phyloP scores from a whole-genome alignment of 345 rosid genomes.

The Boechera retrofracta region DNA sequence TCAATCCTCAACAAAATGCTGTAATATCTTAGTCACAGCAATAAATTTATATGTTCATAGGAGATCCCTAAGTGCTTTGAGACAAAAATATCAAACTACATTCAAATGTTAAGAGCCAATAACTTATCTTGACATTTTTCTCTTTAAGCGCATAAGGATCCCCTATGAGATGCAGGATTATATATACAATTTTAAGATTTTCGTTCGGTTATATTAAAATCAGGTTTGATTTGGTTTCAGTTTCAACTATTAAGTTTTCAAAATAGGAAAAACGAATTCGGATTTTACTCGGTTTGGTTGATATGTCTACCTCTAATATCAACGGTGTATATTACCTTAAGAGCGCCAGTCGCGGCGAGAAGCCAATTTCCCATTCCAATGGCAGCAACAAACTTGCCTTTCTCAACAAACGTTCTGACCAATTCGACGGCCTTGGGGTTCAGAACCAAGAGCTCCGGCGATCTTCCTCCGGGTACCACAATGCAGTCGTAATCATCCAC shows the following conservation, averaged over 20 bases:
- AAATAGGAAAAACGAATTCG: no score
- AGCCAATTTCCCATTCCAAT: constrained; percentile 60
- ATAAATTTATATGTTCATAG: no score
- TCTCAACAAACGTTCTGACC: constrained; percentile 48
- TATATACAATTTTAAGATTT: no score
- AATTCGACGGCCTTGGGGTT: constrained; percentile 49
- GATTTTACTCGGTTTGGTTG: background rate
- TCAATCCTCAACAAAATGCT: background rate
- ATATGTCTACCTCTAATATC: background rate
- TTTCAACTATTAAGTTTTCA: no score
- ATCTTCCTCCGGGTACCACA: constrained; percentile 60
- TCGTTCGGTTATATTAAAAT: no score
- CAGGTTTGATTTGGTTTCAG: no score
- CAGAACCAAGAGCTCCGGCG: constrained; percentile 57
- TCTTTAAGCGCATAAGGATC: no score
- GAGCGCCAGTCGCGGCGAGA: constrained; percentile 50
- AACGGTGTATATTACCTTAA: constrained; percentile 46
- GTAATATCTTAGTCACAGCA: background rate
- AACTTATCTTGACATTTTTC: background rate
- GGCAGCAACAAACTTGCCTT: constrained; percentile 52
- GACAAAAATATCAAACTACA: background rate
- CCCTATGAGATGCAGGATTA: background rate
- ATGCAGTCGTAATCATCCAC: constrained; percentile 56
- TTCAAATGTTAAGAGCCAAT: background rate
- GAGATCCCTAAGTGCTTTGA: background rate